Percentiles rank a stretch among this genome's conserved stretches.
phyloP scores from a whole-genome alignment of 2,329 filamentous ascomycete genomes.

The Microcera coccophila region DNA sequence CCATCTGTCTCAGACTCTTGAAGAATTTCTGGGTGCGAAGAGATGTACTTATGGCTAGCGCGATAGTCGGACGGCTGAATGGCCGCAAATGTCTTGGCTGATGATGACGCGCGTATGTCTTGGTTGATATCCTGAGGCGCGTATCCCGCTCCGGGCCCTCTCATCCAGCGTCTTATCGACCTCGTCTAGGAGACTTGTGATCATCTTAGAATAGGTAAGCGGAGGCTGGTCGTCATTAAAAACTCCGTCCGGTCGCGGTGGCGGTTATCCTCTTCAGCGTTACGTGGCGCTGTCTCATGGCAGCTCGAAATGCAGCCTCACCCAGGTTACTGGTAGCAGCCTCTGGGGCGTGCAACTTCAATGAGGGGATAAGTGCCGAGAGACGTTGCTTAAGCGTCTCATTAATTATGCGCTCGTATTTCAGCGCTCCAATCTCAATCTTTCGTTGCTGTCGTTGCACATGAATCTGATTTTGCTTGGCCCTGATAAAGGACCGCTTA shows the following conservation, averaged over 20 bases:
- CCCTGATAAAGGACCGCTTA: slow-evolving; percentile 96
- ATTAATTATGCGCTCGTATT: slow-evolving; percentile 91
- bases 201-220: slow-evolving; percentile 93
- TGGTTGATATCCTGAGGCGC: slow-evolving; percentile 71
- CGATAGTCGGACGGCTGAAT: slow-evolving; percentile 75
- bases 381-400: slow-evolving; percentile 84
- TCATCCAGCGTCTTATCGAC: slow-evolving; percentile 82
- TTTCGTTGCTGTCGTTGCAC: slow-evolving; percentile 81
- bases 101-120: slow-evolving; percentile 68
- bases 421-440: slow-evolving; percentile 83
- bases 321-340: slow-evolving; percentile 64
- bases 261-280: slow-evolving; percentile 70
- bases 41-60: slow-evolving; percentile 70
- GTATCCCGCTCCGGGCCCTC: slow-evolving; percentile 65
- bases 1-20: slow-evolving; percentile 86
- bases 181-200: slow-evolving; percentile 91
- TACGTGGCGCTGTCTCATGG: slow-evolving; percentile 78
- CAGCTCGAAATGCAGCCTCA: slow-evolving; percentile 80
- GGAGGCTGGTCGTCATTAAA: slow-evolving; percentile 69
- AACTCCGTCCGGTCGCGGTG: slow-evolving; percentile 72
- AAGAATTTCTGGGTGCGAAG: slow-evolving; percentile 72
- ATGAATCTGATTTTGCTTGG: slow-evolving; percentile 97
- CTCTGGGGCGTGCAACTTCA: slow-evolving; percentile 69
- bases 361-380: slow-evolving; percentile 67
- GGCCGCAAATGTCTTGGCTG: slow-evolving; percentile 74